Evolutionary conservation across 192 early-diverging fungal species (phyloP), one percentile per base, ranked within the genome.

Genomic region (Spizellomyces punctatus): DNA sequence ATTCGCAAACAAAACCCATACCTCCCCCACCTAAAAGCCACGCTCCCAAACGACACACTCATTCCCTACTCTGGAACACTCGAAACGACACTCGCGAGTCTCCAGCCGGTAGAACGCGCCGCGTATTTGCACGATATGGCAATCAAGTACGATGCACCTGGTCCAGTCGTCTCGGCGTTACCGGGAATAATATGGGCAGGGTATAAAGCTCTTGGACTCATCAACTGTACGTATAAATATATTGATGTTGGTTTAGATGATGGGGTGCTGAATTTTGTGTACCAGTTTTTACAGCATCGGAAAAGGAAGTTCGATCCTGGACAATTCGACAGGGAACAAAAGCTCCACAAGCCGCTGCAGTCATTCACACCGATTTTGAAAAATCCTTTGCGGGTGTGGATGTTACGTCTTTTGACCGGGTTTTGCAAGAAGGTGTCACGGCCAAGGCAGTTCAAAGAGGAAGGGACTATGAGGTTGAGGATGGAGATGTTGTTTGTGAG

Each of bases 1-100:
- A 75, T 92, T 46, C 88, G 94, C 70, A 96, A 95, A 83, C 96
- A 95, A 88, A 96, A 96, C 87, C 93, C 92, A 88, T 94, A 89
- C 89, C 81, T 96, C 55, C 83, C 89, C 54, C 85, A 93, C 79
- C 93, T 98, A 75, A 93, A 97, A 80, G 81, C 85, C 64, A 98
- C 95, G 94, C 87, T 99, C 80, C 89, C 92, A 14, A 92, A 94
- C 17, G 94, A 95, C 79, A 68, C 90, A 63, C 80, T 96, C 66
- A 95, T 99, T 64, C 96, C 96, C 54, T 95, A 92, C 85, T 94
- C 93, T 63, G 95, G 90, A 46, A 82, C 78, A 8, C 84, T 95
- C 42, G 97, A 99, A 83, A 81, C 86, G 21, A 83, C 79, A 48
- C 82, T 95, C 48, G 55, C 72, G 47, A 60, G 49, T 14, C 46